These are phyloP conservation scores for Albizia julibrissin DNA, from an alignment of 306 rosid species.

Conservation along the genomic window DNA sequence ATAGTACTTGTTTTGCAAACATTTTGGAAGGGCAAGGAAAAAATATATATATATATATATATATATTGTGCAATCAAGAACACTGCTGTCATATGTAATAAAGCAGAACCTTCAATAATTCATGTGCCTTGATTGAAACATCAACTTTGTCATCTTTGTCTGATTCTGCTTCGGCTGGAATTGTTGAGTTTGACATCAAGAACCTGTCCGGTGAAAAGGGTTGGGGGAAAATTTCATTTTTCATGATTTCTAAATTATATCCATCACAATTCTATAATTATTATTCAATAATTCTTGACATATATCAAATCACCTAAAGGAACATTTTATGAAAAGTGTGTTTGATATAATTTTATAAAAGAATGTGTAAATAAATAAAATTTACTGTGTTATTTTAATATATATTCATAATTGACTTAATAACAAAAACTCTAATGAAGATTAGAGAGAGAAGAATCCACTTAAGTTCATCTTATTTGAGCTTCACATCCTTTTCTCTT, in stretches of 20 bases:
- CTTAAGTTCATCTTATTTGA: neutral
- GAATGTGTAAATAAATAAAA: neutral
- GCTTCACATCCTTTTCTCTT: neutral
- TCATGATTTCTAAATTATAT: neutral
- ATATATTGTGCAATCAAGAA: neutral
- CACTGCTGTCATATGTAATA: neutral
- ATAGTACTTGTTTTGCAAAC: neutral
- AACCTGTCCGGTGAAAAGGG: neutral
- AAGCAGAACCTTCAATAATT: neutral
- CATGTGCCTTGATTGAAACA: neutral
- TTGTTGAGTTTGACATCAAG: neutral
- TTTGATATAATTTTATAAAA: neutral
- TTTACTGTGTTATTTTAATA: neutral
- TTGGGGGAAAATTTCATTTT: neutral
- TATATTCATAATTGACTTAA: neutral
- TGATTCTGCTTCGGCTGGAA: neutral
- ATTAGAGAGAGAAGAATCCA: neutral
- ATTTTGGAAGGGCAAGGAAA: neutral
- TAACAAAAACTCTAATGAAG: neutral
- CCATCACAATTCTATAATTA: neutral
- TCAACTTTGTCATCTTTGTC: neutral
- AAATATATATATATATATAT: neutral
- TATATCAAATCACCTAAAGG: neutral
- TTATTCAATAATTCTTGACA: neutral
- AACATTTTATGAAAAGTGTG: neutral